Evolutionary conservation across 768 basidiomycete species (phyloP), one percentile per base, ranked within the genome.

Genomic region (Rhodotorula toruloides): DNA sequence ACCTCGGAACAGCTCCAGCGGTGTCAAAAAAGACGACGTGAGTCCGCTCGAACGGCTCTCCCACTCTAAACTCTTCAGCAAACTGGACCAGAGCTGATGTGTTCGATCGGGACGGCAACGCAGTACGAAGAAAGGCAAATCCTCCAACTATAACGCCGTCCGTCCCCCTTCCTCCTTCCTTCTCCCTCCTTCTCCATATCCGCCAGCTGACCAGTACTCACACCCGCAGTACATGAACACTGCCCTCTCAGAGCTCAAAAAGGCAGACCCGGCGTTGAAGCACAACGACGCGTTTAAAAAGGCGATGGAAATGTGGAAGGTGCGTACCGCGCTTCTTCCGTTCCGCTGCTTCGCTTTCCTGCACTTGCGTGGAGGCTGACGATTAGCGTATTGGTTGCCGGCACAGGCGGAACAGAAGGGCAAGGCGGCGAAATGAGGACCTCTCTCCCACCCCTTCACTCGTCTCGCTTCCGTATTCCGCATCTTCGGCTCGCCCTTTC

Each of bases 231-330:
- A 67, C 57, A 63, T 67, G 66, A 61, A 58, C 46, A 27, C 60
- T 19, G 58, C 58, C 22, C 39, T 67, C 16, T 44, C 61, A 17
- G 61, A 58, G 34, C 39, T 67, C 56, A 67, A 67, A 29, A 67
- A 67, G 56, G 39, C 13, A 7, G 52, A 63, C 34, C 66, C 66
- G 19, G 14, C 43, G 12, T 37, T 67, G 12, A 50, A 50, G 25
- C 66, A 67, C 61, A 22, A 44, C 19, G 66, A 62, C 29, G 66
- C 61, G 49, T 58, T 62, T 37, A 17, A 62, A 52, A 58, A 59
- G 43, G 66, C 56, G 9, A 58, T 67, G 46, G 61, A 58, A 8
- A 25, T 44, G 4, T 67, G 66, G 66, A 67, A 63, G 52, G 66
- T 63, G 36, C 42, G 66, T 36, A n/a, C 22, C 34, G 9, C 29